Evolutionary conservation across 257 asterid genomes (phyloP).

Genomic region (Solanum chmielewskii): DNA sequence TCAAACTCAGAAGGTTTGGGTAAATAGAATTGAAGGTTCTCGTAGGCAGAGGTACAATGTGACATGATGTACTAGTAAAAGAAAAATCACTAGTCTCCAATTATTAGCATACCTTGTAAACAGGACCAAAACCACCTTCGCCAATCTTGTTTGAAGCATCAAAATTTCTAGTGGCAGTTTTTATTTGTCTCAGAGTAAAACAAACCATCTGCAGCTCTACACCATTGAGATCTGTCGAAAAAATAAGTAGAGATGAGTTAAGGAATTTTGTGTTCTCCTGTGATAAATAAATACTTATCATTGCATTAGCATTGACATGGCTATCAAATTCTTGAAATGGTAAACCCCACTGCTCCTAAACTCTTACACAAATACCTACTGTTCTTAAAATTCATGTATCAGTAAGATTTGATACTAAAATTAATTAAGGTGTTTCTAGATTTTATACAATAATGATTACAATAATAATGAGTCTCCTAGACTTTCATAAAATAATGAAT

Average conservation of each 20-base stretch:
- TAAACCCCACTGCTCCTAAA: not conserved
- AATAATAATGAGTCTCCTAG: not conserved
- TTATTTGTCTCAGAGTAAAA: slow-evolving; percentile 66
- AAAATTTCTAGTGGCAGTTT: slow-evolving; percentile 71
- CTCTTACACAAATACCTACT: not conserved
- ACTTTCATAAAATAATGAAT: not conserved
- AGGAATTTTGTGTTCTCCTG: not conserved
- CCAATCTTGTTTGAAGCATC: slow-evolving; percentile 67
- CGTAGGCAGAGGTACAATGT: not conserved
- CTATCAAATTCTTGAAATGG: not conserved
- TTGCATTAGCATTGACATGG: not conserved
- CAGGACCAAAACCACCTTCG: slow-evolving; percentile 98
- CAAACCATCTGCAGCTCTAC: slow-evolving; percentile 52
- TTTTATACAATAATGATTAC: not conserved
- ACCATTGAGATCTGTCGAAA: slow-evolving; percentile 49
- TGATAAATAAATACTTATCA: not conserved
- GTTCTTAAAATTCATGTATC: not conserved
- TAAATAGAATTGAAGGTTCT: not conserved
- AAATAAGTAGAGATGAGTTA: not conserved
- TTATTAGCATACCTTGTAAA: slow-evolving; percentile 50
- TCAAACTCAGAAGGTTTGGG: not conserved
- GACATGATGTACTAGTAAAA: not conserved
- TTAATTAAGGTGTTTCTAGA: not conserved
- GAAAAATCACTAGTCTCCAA: not conserved
- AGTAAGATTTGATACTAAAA: not conserved